These are phyloP conservation scores for Pseudogymnoascus sp. DNA, from an alignment of 2,329 filamentous ascomycete genomes.

Conservation along the genomic window DNA sequence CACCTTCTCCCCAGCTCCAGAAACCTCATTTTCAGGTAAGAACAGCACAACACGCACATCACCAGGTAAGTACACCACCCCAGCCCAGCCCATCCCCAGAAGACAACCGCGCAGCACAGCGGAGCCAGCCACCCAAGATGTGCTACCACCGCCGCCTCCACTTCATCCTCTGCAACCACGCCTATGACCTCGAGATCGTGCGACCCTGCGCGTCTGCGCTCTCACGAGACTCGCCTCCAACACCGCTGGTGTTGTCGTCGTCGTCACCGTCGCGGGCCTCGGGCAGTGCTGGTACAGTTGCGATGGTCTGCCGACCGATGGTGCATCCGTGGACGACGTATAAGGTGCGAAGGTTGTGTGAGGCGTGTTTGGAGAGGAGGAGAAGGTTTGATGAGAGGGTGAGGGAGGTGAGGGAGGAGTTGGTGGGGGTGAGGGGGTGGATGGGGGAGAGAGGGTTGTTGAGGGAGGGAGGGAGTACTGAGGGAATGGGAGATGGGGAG, in stretches of 20 bases:
- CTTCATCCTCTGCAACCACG: conserved; percentile 47
- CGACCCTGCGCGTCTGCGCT: conserved; percentile 22
- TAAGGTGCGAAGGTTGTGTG: neutral
- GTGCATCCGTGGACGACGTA: neutral
- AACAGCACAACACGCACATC: neutral
- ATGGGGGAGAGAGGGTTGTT: neutral
- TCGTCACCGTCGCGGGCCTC: too few species aligned
- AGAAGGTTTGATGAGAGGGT: neutral
- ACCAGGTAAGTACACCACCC: neutral
- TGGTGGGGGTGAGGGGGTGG: neutral
- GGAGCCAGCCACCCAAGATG: neutral
- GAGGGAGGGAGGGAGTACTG: neutral
- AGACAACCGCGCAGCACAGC: neutral
- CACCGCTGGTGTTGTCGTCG: neutral
- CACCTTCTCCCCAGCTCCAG: neutral
- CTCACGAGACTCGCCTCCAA: neutral
- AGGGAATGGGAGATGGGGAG: neutral
- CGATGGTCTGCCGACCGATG: neutral
- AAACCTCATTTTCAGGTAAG: neutral
- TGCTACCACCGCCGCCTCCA: conserved; percentile 39
- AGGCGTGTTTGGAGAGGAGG: neutral
- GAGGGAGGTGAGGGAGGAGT: neutral
- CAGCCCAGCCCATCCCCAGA: neutral
- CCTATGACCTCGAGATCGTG: conserved; percentile 28
- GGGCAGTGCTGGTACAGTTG: neutral